phyloP scores from a whole-genome alignment of 139 green algal species.

The Diplosphaera chodatii region DNA sequence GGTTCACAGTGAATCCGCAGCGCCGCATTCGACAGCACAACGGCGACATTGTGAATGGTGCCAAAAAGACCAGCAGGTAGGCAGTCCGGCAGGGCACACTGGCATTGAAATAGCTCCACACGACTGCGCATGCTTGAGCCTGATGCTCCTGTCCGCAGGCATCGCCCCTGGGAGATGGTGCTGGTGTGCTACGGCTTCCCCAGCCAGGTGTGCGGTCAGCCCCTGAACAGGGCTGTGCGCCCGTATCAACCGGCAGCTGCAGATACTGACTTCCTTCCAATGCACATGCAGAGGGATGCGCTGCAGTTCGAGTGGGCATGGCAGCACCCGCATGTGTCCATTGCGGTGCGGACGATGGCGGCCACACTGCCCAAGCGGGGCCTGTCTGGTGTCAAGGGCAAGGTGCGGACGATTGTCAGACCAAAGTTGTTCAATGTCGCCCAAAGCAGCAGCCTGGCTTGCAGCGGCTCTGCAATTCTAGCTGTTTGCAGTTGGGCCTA shows the following conservation, averaged over 20 bases:
- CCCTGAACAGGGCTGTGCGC: neutral
- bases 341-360: conserved; percentile 37
- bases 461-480: too few relatives aligned
- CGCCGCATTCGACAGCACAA: conserved; percentile 90
- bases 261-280: neutral
- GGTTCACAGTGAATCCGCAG: conserved; percentile 85
- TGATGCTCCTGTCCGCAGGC: conserved; percentile 35
- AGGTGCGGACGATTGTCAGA: conserved; percentile 36
- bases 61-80: conserved; percentile 64
- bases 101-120: too few relatives aligned
- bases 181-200: conserved; percentile 86
- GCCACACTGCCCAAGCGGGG: conserved; percentile 25
- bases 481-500: too few relatives aligned
- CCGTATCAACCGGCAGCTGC: neutral
- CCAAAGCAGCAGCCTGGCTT: too few relatives aligned
- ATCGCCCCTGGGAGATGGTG: conserved; percentile 88
- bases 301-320: conserved; percentile 97
- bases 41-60: conserved; percentile 70
- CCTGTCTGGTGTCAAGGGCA: conserved; percentile 52
- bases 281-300: conserved; percentile 50
- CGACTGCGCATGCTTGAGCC: too few relatives aligned
- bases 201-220: conserved; percentile 41
- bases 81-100: neutral
- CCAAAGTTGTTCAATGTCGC: too few relatives aligned
- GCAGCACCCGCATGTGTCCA: conserved; percentile 76